A percentile compares a stretch with the other conserved stretches of the same genome.
Conservation (phyloP, 805 yeast genomes). For the Cyberlindnera japonica region DNA sequence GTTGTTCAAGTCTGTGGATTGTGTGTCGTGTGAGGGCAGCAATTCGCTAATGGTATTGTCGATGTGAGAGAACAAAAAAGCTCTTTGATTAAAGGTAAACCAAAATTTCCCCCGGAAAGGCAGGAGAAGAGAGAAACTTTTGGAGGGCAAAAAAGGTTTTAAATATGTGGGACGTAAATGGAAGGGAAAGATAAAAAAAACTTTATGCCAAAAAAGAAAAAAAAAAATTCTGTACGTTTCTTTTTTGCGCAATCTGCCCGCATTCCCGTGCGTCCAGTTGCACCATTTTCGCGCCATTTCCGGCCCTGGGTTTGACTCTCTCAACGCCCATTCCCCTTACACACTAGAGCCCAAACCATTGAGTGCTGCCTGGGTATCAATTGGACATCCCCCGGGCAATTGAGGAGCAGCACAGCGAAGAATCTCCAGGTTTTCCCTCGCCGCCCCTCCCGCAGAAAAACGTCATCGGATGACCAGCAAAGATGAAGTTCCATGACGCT, state of each 20-base stretch:
- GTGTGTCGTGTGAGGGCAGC: background rate
- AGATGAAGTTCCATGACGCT: no score
- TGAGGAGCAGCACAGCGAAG: background rate
- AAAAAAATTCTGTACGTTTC: conserved; percentile 5
- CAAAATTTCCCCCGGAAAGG: no score
- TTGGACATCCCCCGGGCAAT: background rate
- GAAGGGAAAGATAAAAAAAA: background rate
- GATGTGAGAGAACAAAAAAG: background rate
- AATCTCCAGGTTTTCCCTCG: no score
- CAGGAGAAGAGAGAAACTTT: background rate
- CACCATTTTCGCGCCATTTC: conserved; percentile 1
- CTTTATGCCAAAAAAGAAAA: conserved; percentile 6
- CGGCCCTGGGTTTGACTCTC: conserved; percentile 10
- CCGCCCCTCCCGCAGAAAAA: no score
- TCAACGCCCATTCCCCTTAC: background rate
- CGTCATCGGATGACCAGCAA: no score
- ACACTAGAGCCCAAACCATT: background rate
- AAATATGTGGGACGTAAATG: conserved; percentile 2
- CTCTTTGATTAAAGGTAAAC: no score
- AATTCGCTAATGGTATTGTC: background rate
- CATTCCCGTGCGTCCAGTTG: conserved; percentile 7
- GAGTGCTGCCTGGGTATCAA: background rate
- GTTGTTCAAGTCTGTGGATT: background rate
- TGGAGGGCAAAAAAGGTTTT: background rate
- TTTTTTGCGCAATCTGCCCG: conserved; percentile 14